Evolutionary conservation across 495 filamentous ascomycete genomes (phyloP), one percentile per base, ranked within the genome.

Genomic region (Staphylotrichum longicolle): DNA sequence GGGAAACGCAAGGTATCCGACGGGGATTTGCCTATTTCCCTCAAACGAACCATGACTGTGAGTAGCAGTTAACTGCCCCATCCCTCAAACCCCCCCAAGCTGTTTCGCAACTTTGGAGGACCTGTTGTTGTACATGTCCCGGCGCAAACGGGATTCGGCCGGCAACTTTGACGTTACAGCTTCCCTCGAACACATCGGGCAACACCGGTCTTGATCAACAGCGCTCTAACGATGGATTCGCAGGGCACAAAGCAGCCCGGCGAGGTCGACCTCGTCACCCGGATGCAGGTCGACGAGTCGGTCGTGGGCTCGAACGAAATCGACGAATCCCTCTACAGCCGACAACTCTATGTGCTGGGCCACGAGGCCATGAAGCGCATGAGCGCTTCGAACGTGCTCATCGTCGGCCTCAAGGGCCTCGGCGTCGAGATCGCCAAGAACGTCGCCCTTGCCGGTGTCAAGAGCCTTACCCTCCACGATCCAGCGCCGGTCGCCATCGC

Each of bases 281-380:
- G 85, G 62, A 93, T 96, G 89, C 85, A 96, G 78, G 83, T 94
- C 63, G 91, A 96, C 75, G 84, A 81, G 65, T 82, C 82, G 58
- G 71, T 77, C 27, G 74, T 75, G 51, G 76, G 75, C 50, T 72
- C 74, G 32, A 72, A 76, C 69, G 84, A 95, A 66, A 98, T 99
- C 77, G 95, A 99, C 73, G 95, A 99, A 77, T 91, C 90, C 54
- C 83, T 99, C 64, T 99, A 99, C 82, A 96, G 92, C 75, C 85
- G 95, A 59, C 95, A 99, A 77, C 90, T 99, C 50, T 96, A 98
- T 74, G 94, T 98, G 54, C 85, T 99, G 60, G 95, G 95, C 37
- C 95, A 98, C 76, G 95, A 99, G 80, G 95, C 95, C 56, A 99
- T 99, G 95, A 98, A 96, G 79, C 90, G 93, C 58, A 99, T 99